Evolutionary conservation across 208 protist species (phyloP).

Genomic region (Leishmania amazonensis): DNA sequence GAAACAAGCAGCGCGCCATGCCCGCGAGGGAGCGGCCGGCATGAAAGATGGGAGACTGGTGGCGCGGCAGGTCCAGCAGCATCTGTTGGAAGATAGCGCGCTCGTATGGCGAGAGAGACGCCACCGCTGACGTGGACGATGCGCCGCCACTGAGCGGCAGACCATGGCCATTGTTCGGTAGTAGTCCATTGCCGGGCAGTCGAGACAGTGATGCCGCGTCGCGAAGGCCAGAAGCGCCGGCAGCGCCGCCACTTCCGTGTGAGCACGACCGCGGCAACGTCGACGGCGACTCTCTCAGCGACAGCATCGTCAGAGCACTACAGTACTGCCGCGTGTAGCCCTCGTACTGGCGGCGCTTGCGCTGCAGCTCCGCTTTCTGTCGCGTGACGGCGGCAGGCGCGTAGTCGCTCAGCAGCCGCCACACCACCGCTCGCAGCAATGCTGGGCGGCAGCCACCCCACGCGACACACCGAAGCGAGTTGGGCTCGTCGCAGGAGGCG

Average conservation of each 20-base stretch:
- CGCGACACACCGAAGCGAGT: slow-evolving; percentile 46
- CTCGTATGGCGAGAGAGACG: slow-evolving; percentile 53
- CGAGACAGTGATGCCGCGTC: neutral
- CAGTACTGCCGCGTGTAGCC: slow-evolving; percentile 58
- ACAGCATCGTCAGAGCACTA: slow-evolving; percentile 26
- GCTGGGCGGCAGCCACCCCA: slow-evolving; percentile 56
- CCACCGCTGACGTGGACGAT: neutral
- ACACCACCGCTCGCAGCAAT: slow-evolving; percentile 54
- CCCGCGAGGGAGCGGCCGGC: slow-evolving; percentile 33
- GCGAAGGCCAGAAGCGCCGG: neutral
- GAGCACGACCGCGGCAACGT: neutral
- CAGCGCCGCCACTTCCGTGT: neutral
- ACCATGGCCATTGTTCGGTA: neutral
- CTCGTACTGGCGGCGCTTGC: slow-evolving; percentile 70
- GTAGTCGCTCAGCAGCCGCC: slow-evolving; percentile 66
- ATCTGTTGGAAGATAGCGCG: slow-evolving; percentile 67
- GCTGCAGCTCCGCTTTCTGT: slow-evolving; percentile 56
- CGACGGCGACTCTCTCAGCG: neutral
- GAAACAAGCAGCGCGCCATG: slow-evolving; percentile 90
- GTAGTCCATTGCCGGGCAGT: neutral
- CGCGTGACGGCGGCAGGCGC: slow-evolving; percentile 34
- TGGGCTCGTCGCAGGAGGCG: slow-evolving; percentile 43
- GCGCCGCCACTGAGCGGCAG: neutral
- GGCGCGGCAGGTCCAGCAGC: slow-evolving; percentile 77
- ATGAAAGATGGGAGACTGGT: slow-evolving; percentile 68